A percentile compares a stretch with the other conserved stretches of the same genome.
Conservation (phyloP, 2,329 filamentous ascomycete genomes). For the Fusarium succisae region DNA sequence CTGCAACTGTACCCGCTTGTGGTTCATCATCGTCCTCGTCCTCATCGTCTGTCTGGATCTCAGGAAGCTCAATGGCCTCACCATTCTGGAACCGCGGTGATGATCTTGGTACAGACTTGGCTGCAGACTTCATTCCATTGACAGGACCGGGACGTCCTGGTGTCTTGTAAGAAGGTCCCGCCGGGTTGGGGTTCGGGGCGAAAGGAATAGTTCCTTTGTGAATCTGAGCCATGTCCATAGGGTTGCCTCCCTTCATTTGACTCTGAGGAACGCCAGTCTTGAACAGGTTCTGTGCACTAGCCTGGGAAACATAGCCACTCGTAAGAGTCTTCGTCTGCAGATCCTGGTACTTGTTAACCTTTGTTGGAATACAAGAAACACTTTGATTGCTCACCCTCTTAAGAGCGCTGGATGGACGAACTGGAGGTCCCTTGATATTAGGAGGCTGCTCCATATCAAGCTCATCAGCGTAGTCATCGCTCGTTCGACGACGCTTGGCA, state of each 20-base stretch:
- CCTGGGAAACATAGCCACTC: constrained; percentile 69
- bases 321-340: constrained; percentile 67
- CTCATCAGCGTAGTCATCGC: constrained; percentile 75
- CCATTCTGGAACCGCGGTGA: constrained; percentile 90
- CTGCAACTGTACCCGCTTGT: constrained; percentile 64
- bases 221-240: constrained; percentile 86
- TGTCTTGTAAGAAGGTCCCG: constrained; percentile 71
- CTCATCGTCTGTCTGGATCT: constrained; percentile 95
- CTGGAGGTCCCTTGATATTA: constrained; percentile 81
- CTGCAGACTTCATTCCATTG: constrained; percentile 61
- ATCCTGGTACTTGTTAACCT: constrained; percentile 61
- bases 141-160: constrained; percentile 65
- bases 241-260: constrained; percentile 71
- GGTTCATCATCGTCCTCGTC: constrained; percentile 79
- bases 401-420: constrained; percentile 77
- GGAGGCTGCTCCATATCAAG: constrained; percentile 65
- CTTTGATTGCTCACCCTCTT: constrained; percentile 70
- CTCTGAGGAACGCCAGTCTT: constrained; percentile 74
- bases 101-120: constrained; percentile 70
- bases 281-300: constrained; percentile 66
- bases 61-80: constrained; percentile 89
- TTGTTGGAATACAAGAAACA: not conserved
- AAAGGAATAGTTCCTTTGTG: constrained; percentile 92
- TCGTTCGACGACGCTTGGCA: constrained; percentile 81
- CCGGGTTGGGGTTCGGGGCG: constrained; percentile 72